phyloP scores from a whole-genome alignment of 345 rosid genomes.

The Reutealis trisperma region DNA sequence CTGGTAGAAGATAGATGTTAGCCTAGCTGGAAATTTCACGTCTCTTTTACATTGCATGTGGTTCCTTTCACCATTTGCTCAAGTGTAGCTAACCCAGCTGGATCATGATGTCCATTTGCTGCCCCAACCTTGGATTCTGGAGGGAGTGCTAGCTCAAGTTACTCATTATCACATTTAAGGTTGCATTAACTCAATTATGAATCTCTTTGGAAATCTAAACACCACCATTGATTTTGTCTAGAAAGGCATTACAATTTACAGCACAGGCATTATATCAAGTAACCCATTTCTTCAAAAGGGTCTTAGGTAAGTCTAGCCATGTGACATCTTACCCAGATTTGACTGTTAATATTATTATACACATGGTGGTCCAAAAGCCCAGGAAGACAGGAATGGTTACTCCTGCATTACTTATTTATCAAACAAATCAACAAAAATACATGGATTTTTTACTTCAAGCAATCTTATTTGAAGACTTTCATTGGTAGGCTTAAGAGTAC shows the following conservation, averaged over 20 bases:
- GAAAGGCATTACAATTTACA: background rate
- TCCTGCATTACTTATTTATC: background rate
- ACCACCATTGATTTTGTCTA: background rate
- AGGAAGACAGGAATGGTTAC: background rate
- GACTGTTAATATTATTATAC: background rate
- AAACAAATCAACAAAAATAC: too few relatives aligned
- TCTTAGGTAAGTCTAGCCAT: background rate
- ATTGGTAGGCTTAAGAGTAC: too few relatives aligned
- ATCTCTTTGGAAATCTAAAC: constrained; percentile 2
- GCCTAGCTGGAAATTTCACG: constrained; percentile 21
- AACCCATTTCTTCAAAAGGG: background rate
- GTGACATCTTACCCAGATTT: constrained; percentile 3
- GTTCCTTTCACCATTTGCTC: constrained; percentile 4
- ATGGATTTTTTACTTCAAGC: too few relatives aligned
- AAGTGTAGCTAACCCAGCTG: constrained; percentile 17
- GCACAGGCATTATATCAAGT: background rate
- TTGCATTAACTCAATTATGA: background rate
- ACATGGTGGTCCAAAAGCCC: background rate
- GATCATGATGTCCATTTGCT: background rate
- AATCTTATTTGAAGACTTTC: too few relatives aligned
- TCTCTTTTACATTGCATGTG: constrained; percentile 1
- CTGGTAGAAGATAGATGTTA: background rate
- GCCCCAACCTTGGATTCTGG: background rate
- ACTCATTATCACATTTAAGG: background rate
- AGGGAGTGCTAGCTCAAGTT: background rate